Conservation (phyloP, 2,329 filamentous ascomycete species). For the Lasiodiplodia theobromae region DNA sequence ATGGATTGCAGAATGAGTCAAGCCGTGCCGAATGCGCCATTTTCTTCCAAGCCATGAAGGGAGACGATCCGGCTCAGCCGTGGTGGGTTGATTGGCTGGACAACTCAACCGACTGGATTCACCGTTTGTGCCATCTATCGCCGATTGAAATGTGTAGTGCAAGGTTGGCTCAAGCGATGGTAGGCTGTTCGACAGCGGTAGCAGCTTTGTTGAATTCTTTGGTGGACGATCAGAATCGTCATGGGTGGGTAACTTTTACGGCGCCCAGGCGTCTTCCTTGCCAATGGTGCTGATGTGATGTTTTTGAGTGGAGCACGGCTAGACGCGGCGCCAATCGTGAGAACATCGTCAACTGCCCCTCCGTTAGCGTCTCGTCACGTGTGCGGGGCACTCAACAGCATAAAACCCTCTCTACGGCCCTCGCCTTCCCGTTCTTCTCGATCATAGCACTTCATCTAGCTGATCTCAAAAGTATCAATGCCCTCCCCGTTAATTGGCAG, state of each 20-base stretch:
- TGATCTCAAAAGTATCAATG: conserved; percentile 8
- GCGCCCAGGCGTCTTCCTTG: conserved; percentile 6
- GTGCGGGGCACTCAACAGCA: conserved; percentile 27
- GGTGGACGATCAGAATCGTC: neutral
- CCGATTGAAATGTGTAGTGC: neutral
- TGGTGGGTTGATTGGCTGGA: neutral
- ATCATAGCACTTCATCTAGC: neutral
- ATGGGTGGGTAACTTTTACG: conserved; percentile 1
- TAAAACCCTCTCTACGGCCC: conserved; percentile 1
- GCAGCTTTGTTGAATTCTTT: neutral
- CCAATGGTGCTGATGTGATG: neutral
- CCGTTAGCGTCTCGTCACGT: conserved; percentile 28
- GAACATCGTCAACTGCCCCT: conserved; percentile 18
- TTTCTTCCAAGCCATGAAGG: neutral
- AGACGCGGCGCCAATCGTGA: conserved; percentile 2
- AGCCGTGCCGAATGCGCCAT: conserved; percentile 15
- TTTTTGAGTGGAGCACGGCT: conserved; percentile 19
- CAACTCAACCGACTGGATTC: neutral
- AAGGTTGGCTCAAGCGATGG: neutral
- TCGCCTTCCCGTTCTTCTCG: neutral
- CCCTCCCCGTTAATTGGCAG: neutral
- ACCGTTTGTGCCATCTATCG: neutral
- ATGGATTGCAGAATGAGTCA: neutral
- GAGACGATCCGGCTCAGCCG: neutral
- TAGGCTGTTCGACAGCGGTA: neutral